phyloP scores from a whole-genome alignment of 2,329 filamentous ascomycete species.

The Botrytis tulipae region DNA sequence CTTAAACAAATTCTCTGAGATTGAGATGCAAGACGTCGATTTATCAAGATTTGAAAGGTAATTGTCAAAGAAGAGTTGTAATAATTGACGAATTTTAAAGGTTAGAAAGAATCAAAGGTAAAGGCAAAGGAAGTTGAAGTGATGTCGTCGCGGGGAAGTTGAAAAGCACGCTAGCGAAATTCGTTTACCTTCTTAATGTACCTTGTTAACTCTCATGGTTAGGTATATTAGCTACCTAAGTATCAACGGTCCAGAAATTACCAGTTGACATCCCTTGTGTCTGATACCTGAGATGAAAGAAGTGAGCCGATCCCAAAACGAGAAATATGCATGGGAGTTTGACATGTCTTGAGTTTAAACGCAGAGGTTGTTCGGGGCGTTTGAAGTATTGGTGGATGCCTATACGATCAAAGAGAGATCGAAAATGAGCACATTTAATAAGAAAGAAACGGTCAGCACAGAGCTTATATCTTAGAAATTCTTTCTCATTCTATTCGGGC shows the following conservation, averaged over 20 bases:
- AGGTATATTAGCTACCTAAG: no score
- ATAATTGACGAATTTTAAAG: not conserved
- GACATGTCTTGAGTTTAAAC: not conserved
- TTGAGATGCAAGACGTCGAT: not conserved
- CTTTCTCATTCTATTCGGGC: not conserved
- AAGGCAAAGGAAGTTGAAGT: not conserved
- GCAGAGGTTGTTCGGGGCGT: not conserved
- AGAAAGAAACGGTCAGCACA: not conserved
- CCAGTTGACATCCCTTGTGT: not conserved
- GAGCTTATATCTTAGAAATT: not conserved
- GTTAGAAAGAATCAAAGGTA: not conserved
- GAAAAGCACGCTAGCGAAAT: not conserved
- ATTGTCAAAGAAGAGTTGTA: accelerated
- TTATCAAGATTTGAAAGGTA: not conserved
- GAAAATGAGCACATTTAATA: not conserved
- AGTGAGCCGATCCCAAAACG: not conserved
- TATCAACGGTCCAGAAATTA: not conserved
- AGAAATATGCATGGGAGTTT: not conserved
- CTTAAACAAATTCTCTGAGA: not conserved
- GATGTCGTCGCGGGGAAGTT: not conserved
- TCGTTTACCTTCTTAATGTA: not conserved
- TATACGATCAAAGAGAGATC: no score
- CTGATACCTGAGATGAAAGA: not conserved
- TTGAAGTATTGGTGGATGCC: not conserved
- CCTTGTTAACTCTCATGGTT: not conserved